Percentiles rank a stretch among this genome's conserved stretches.
Evolutionary conservation across 2,329 filamentous ascomycete genomes (phyloP).

Genomic region (Ascochyta rabiei): DNA sequence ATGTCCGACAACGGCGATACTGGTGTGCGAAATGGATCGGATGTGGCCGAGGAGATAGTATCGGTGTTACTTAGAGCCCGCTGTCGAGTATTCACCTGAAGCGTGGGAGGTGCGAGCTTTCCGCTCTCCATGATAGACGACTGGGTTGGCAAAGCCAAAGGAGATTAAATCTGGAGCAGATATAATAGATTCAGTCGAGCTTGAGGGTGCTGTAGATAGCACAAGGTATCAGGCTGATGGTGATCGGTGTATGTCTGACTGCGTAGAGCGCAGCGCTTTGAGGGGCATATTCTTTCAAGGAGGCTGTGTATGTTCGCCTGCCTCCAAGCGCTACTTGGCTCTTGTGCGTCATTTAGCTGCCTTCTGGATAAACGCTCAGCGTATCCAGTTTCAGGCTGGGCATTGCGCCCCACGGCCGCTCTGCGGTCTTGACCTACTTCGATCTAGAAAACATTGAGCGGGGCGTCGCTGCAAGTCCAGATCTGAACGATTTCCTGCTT

Average conservation of each 20-base stretch:
- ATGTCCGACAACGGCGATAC: slow-evolving; percentile 16
- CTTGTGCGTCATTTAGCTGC: slow-evolving; percentile 10
- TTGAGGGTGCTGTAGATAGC: not conserved
- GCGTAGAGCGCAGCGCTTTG: not conserved
- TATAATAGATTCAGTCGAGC: slow-evolving; percentile 1
- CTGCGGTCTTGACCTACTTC: not conserved
- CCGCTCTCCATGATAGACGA: slow-evolving; percentile 27
- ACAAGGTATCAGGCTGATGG: not conserved
- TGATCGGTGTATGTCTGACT: not conserved
- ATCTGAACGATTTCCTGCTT: not conserved
- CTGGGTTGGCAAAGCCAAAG: not conserved
- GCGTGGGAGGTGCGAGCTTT: slow-evolving; percentile 33
- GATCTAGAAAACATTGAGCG: not conserved
- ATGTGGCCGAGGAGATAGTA: slow-evolving; percentile 32
- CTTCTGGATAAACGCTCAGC: not conserved
- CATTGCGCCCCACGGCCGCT: slow-evolving; percentile 8
- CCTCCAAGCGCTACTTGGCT: slow-evolving; percentile 12
- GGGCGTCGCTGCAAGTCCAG: not conserved
- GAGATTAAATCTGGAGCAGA: not conserved
- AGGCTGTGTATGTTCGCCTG: slow-evolving; percentile 13
- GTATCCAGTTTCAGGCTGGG: slow-evolving; percentile 6
- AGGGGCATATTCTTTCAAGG: not conserved
- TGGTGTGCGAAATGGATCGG: slow-evolving; percentile 33
- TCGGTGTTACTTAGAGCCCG: slow-evolving; percentile 33
- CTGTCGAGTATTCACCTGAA: slow-evolving; percentile 36